These are phyloP conservation scores for Cyclaneusma minus DNA, from an alignment of 2,329 filamentous ascomycete species.

Conservation along the genomic window DNA sequence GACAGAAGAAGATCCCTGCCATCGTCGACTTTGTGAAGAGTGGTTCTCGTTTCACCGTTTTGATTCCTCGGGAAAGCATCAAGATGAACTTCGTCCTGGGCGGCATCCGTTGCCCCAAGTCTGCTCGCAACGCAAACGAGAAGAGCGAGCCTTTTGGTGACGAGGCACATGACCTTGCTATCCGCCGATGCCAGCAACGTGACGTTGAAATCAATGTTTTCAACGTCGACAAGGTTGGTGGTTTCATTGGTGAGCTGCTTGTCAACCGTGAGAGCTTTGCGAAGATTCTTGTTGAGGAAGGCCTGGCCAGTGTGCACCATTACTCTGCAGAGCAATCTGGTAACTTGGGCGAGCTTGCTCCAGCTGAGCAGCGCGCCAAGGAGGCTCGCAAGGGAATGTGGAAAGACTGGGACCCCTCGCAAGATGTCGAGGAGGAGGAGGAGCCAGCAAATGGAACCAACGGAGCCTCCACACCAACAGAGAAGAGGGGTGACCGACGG, in stretches of 20 bases:
- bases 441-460: constrained; percentile 31
- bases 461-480: constrained; percentile 33
- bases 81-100: constrained; percentile 92
- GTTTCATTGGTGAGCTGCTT: constrained; percentile 90
- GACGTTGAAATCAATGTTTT: constrained; percentile 94
- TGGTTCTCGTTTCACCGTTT: constrained; percentile 83
- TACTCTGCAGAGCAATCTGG: constrained; percentile 95
- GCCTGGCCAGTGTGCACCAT: constrained; percentile 77
- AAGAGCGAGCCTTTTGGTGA: constrained; percentile 86
- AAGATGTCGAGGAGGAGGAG: constrained; percentile 53
- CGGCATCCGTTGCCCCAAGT: constrained; percentile 79
- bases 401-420: constrained; percentile 85
- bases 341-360: constrained; percentile 73
- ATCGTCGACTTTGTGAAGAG: constrained; percentile 96
- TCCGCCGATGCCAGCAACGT: constrained; percentile 76
- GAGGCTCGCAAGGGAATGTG: constrained; percentile 77
- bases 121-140: constrained; percentile 63
- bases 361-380: constrained; percentile 80
- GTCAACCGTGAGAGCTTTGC: constrained; percentile 93
- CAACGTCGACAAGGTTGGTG: constrained; percentile 89
- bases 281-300: constrained; percentile 85
- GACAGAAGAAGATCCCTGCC: constrained; percentile 83
- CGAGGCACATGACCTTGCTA: constrained; percentile 85
- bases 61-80: constrained; percentile 82
- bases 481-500: constrained; percentile 73